Conservation (phyloP, 805 yeast species). For the Candida saitoana region DNA sequence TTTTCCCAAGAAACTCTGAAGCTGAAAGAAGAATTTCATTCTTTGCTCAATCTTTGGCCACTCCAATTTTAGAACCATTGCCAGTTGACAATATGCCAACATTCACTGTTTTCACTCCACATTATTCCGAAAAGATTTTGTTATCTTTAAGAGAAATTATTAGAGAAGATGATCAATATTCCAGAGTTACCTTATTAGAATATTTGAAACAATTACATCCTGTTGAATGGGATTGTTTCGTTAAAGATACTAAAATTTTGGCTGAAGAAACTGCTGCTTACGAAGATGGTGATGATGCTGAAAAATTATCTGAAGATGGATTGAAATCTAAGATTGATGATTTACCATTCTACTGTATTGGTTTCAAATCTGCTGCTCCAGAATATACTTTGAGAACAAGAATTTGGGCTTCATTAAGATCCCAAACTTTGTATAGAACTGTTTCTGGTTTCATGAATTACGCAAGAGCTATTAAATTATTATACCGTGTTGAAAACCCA, state of each 20-base stretch:
- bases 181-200: conserved; percentile 52
- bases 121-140: conserved; percentile 77
- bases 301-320: conserved; percentile 29
- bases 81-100: conserved; percentile 99
- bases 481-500: conserved; percentile 44
- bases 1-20: conserved; percentile 94
- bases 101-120: conserved; percentile 88
- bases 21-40: conserved; percentile 99
- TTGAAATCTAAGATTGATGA: conserved; percentile 37
- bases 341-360: conserved; percentile 44
- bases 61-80: conserved; percentile 97
- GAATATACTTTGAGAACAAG: conserved; percentile 45
- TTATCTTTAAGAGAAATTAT: conserved; percentile 75
- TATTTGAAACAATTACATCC: conserved; percentile 55
- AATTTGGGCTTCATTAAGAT: conserved; percentile 46
- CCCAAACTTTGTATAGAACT: conserved; percentile 45
- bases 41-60: conserved; percentile 98
- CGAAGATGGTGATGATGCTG: conserved; percentile 48
- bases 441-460: conserved; percentile 47
- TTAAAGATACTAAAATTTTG: conserved; percentile 50
- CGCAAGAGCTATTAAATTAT: conserved; percentile 43
- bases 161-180: conserved; percentile 62
- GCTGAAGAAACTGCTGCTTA: conserved; percentile 51
- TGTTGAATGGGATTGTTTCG: conserved; percentile 54
- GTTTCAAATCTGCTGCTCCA: conserved; percentile 46